Conservation (phyloP, 495 filamentous ascomycete genomes). For the Aspergillus affinis region DNA sequence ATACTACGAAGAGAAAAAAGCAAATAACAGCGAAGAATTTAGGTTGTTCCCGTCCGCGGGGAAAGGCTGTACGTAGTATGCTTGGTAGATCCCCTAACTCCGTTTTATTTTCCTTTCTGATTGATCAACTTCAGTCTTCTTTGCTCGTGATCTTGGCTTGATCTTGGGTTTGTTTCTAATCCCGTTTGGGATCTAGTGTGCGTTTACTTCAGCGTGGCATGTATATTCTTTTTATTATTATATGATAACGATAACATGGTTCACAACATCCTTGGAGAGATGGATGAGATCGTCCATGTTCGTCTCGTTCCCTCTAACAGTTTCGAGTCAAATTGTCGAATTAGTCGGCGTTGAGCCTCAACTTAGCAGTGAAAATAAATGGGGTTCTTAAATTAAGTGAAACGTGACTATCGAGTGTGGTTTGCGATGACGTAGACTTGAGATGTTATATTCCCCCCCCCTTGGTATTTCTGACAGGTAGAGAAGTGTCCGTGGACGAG, state of each 20-base stretch:
- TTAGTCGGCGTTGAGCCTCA: background rate
- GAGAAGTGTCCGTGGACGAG: no score
- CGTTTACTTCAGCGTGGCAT: no score
- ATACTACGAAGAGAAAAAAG: background rate
- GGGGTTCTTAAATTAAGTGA: background rate
- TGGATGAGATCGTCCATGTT: no score
- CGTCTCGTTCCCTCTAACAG: no score
- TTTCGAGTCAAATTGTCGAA: no score
- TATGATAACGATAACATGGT: no score
- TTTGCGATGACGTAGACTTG: background rate
- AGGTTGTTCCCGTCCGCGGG: background rate
- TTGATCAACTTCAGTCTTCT: no score
- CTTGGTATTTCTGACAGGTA: no score
- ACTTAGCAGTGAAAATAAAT: background rate
- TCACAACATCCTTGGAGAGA: no score
- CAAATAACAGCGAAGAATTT: constrained; percentile 3
- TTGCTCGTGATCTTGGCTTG: no score
- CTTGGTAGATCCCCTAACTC: background rate
- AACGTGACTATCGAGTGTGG: background rate
- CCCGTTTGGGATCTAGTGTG: no score
- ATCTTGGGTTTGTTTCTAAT: background rate
- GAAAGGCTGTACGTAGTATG: background rate
- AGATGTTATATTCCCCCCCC: background rate
- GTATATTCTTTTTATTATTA: no score
- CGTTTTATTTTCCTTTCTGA: background rate